phyloP scores from a whole-genome alignment of 257 asterid species.

The Rhazya stricta region DNA sequence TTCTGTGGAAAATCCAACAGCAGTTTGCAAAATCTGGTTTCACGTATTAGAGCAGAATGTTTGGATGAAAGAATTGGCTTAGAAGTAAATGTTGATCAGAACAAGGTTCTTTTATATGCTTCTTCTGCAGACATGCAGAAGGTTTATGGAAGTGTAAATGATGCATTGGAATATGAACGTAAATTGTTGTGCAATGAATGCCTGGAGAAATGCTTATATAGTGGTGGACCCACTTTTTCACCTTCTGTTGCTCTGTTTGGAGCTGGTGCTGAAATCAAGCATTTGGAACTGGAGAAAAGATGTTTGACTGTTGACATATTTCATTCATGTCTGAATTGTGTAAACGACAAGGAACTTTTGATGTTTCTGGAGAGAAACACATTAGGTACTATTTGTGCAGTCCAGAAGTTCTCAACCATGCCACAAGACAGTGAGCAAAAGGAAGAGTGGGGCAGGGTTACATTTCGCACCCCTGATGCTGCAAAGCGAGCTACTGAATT shows the following conservation, averaged over 20 bases:
- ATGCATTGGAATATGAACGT: conserved; percentile 52
- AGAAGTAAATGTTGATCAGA: conserved; percentile 63
- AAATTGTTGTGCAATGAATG: conserved; percentile 67
- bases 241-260: conserved; percentile 80
- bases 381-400: conserved; percentile 50
- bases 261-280: conserved; percentile 86
- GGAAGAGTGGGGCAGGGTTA: conserved; percentile 81
- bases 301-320: conserved; percentile 67
- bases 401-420: conserved; percentile 39
- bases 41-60: conserved; percentile 48
- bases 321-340: conserved; percentile 37
- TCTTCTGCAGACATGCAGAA: conserved; percentile 60
- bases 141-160: conserved; percentile 38
- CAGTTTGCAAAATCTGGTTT: conserved; percentile 48
- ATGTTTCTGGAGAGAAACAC: conserved; percentile 55
- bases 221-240: conserved; percentile 47
- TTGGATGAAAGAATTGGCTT: conserved; percentile 62
- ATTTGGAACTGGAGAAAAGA: conserved; percentile 83
- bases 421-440: conserved; percentile 46
- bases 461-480: conserved; percentile 78
- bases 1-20: conserved; percentile 68
- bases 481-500: conserved; percentile 54
- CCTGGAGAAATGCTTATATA: conserved; percentile 59
- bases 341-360: conserved; percentile 65
- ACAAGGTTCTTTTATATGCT: conserved; percentile 58